A percentile compares a stretch with the other conserved stretches of the same genome.
phyloP scores from a whole-genome alignment of 148 eudicot genomes.

The Arctostaphylos glauca region DNA sequence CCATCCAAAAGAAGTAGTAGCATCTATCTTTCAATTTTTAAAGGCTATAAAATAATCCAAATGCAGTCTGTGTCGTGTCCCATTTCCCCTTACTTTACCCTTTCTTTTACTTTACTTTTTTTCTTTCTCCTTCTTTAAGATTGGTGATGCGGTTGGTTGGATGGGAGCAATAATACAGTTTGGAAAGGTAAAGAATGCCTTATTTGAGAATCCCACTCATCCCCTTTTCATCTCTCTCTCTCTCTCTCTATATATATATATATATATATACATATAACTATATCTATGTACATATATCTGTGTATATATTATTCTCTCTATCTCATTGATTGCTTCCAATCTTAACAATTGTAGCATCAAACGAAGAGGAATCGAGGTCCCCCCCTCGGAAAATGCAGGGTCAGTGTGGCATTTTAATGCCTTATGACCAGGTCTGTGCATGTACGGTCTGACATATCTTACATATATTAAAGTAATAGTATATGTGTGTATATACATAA shows the following conservation, averaged over 20 bases:
- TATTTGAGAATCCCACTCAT: not conserved
- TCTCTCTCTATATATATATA: no score
- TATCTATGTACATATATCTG: no score
- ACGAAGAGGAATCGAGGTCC: not conserved
- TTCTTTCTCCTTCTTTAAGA: not conserved
- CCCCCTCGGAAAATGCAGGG: conserved; percentile 1
- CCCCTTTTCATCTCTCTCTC: not conserved
- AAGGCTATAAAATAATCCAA: not conserved
- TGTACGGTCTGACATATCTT: not conserved
- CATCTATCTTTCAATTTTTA: not conserved
- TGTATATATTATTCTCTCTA: not conserved
- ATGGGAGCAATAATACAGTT: conserved; percentile 4
- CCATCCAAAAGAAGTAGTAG: not conserved
- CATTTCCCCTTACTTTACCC: not conserved
- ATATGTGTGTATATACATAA: not conserved
- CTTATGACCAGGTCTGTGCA: not conserved
- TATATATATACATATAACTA: no score
- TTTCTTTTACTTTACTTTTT: not conserved
- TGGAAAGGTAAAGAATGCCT: not conserved
- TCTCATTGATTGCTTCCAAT: not conserved
- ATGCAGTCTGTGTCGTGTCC: conserved; percentile 12
- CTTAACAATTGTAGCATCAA: not conserved
- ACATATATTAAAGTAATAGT: not conserved
- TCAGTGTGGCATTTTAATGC: not conserved
- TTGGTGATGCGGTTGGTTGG: not conserved